phyloP scores from a whole-genome alignment of 2,329 filamentous ascomycete species.

The Fusarium tjaetaba region DNA sequence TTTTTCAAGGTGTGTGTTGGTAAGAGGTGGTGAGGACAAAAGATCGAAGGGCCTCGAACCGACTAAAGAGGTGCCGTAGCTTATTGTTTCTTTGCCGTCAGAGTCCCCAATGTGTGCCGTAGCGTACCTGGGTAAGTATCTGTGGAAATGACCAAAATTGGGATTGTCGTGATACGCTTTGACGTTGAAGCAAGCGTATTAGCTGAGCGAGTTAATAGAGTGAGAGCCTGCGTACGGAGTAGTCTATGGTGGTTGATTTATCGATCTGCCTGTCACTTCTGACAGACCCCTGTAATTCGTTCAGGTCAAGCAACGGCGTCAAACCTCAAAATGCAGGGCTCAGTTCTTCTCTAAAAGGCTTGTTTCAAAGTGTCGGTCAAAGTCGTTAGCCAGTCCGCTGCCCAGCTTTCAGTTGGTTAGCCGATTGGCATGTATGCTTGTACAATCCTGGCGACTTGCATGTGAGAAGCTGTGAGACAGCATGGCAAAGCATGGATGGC shows the following conservation, averaged over 20 bases:
- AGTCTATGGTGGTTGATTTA: not conserved
- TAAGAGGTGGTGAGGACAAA: not conserved
- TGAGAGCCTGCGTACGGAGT: not conserved
- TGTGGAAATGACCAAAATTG: not conserved
- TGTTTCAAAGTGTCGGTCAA: slow-evolving; percentile 30
- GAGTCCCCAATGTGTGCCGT: not conserved
- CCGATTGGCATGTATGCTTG: slow-evolving; percentile 11
- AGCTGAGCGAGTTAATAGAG: not conserved
- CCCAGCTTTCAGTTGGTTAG: not conserved
- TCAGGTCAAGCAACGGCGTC: slow-evolving; percentile 1
- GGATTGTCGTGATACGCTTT: slow-evolving; percentile 10
- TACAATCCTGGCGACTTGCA: slow-evolving; percentile 26
- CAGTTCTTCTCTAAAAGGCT: not conserved
- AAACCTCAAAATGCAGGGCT: slow-evolving; percentile 1
- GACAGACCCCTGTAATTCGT: not conserved
- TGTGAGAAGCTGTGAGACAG: slow-evolving; percentile 10
- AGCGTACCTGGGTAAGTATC: not conserved
- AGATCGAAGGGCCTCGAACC: not conserved
- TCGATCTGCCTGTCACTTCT: slow-evolving; percentile 3
- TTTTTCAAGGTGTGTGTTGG: not conserved
- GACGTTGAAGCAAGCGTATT: not conserved
- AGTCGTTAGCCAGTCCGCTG: not conserved
- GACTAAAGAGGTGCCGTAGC: not conserved
- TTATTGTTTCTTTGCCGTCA: not conserved
- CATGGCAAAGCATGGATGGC: not conserved